Evolutionary conservation across 306 rosid species (phyloP).

Genomic region (Inga leiocalycina): DNA sequence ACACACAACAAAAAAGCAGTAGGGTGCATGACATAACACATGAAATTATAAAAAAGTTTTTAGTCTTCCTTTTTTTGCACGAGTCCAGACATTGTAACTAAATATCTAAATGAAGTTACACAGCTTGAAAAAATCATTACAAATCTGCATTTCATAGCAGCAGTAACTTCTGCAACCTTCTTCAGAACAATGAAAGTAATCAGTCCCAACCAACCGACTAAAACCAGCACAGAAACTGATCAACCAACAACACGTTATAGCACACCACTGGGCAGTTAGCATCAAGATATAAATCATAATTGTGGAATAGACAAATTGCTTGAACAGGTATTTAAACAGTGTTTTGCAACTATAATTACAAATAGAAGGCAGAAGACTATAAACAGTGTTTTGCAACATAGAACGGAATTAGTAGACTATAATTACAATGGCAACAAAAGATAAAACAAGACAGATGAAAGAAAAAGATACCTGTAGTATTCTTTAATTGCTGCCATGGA

Average conservation of each 20-base stretch:
- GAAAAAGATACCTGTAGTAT: conserved; percentile 69
- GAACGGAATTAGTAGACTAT: no score
- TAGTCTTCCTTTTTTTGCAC: no score
- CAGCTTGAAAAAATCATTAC: not conserved
- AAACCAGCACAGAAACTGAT: not conserved
- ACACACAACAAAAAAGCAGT: not conserved
- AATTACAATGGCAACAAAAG: not conserved
- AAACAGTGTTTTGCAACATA: not conserved
- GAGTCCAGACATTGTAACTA: not conserved
- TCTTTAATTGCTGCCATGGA: conserved; percentile 82
- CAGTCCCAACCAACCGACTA: not conserved
- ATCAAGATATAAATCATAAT: not conserved
- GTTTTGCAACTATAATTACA: not conserved
- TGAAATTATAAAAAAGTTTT: not conserved
- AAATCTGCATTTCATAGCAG: not conserved
- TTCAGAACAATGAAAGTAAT: not conserved
- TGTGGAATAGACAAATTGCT: not conserved
- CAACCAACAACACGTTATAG: not conserved
- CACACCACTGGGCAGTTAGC: not conserved
- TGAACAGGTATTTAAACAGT: not conserved
- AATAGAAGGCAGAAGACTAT: not conserved
- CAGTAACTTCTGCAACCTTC: not conserved
- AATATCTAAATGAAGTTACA: not conserved
- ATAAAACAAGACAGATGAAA: conserved; percentile 16
- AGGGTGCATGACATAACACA: not conserved